Evolutionary conservation across 768 basidiomycete species (phyloP), one percentile per base, ranked within the genome.

Genomic region (Panus rudis): DNA sequence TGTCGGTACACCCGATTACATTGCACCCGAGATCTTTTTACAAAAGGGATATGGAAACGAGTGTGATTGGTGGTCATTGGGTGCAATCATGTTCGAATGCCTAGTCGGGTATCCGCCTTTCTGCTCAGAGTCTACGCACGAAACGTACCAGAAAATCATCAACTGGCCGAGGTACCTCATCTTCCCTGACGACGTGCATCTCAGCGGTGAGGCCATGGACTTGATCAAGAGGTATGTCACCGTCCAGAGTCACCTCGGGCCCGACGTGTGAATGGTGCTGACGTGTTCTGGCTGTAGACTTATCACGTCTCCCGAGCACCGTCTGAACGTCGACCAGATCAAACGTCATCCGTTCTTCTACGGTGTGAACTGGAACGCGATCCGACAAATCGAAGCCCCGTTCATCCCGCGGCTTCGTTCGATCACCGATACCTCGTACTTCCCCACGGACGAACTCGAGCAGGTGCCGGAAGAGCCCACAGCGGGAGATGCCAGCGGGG

Each of bases 31-130:
- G 62, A 96, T 97, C 56, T 98, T 98, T 72, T 63, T 85, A 47
- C 91, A 93, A 61, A 84, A 89, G 59, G 96, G 96, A n/a, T 98
- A 98, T 61, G 92, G 90, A 19, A 90, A 93, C 56, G 93, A 94
- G 63, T 97, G 93, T 57, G 96, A 99, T 63, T 98, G 93, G 92
- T 99, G 96, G 96, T 96, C 93, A 6, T 73, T 98, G 22, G 96
- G 96, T 4, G 90, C 92, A 14, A 97, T 98, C 69, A 93, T 91
- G 86, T 99, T 96, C 61, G 94, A 98, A 65, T 96, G 87, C 63
- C 69, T 98, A 19, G 90, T 98, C 51, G 96, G 96, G 43, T 98
- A 96, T 63, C 92, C 93, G 19, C 92, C 92, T 0, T 93, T 97
- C 69, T 97, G 92, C 63, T 91, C 92, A 4, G 92, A 98, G 61